Conservation (phyloP, 2,329 filamentous ascomycete genomes). For the Phyllosticta citribraziliensis region DNA sequence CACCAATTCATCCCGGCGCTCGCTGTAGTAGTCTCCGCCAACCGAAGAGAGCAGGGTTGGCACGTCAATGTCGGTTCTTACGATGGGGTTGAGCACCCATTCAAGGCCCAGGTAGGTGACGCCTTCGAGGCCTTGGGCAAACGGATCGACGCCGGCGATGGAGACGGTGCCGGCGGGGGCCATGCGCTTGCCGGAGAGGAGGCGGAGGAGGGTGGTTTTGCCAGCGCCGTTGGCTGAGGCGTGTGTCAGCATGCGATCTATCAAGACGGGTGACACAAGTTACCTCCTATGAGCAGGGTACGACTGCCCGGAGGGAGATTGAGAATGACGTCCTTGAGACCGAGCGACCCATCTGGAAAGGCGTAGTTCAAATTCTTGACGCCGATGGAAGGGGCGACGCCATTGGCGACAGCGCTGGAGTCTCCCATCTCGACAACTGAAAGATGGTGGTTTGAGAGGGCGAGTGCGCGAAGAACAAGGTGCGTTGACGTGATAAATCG, state of each 20-base stretch:
- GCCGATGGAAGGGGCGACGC: conserved; percentile 41
- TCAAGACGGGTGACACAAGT: conserved; percentile 11
- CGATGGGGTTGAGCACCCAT: conserved; percentile 96
- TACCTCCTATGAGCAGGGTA: conserved; percentile 81
- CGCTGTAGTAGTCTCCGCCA: conserved; percentile 74
- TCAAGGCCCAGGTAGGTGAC: conserved; percentile 96
- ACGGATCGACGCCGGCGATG: conserved; percentile 80
- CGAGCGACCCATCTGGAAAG: conserved; percentile 77
- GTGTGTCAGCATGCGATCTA: neutral
- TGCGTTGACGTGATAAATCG: neutral
- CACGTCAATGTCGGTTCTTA: conserved; percentile 89
- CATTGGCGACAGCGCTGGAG: conserved; percentile 1
- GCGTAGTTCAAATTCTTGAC: conserved; percentile 74
- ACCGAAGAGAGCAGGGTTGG: conserved; percentile 74
- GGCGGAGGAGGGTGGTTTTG: conserved; percentile 90
- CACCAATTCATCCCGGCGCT: conserved; percentile 77
- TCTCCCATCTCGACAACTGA: neutral
- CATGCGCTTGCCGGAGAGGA: conserved; percentile 90
- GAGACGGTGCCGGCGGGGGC: conserved; percentile 65
- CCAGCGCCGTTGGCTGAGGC: conserved; percentile 66
- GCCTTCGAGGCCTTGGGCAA: conserved; percentile 79
- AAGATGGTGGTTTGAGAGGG: neutral
- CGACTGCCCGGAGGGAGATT: conserved; percentile 72
- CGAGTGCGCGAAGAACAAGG: neutral
- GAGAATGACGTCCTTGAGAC: conserved; percentile 63